These are phyloP conservation scores for Carex sylvatica DNA, from an alignment of 202 grass and related monocot genomes.

Conservation along the genomic window DNA sequence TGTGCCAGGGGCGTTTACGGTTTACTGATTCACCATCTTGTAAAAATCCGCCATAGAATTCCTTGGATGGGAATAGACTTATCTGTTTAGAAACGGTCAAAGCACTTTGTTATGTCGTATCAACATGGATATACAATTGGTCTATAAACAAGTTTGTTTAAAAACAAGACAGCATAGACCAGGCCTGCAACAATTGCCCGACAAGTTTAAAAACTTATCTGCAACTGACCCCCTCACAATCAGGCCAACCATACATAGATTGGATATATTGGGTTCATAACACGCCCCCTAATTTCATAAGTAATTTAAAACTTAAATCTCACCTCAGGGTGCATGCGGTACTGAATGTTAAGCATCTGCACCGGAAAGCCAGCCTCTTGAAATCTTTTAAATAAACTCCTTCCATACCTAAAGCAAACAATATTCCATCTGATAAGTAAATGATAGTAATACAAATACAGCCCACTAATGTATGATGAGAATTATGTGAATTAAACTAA, in stretches of 20 bases:
- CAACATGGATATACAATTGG: background rate
- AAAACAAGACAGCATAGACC: background rate
- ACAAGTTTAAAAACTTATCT: background rate
- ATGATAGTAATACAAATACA: background rate
- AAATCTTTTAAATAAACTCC: slow-evolving; percentile 96
- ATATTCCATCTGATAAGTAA: background rate
- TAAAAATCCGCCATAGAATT: slow-evolving; percentile 83
- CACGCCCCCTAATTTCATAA: background rate
- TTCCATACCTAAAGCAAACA: slow-evolving; percentile 61
- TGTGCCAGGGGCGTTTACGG: slow-evolving; percentile 63
- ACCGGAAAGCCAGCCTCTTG: slow-evolving; percentile 92
- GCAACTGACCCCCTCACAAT: background rate
- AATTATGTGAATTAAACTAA: slow-evolving; percentile 31
- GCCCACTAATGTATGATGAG: background rate
- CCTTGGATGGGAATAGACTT: slow-evolving; percentile 91
- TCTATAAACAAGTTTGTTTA: background rate
- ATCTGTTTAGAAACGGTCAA: slow-evolving; percentile 55
- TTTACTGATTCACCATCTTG: slow-evolving; percentile 75
- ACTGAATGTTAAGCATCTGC: slow-evolving; percentile 95
- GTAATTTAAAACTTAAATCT: slow-evolving; percentile 21
- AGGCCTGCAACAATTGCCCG: background rate
- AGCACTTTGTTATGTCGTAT: slow-evolving; percentile 12
- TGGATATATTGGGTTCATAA: background rate
- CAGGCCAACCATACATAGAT: background rate
- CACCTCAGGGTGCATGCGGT: slow-evolving; percentile 97